phyloP scores from a whole-genome alignment of 2,329 filamentous ascomycete species.

The Verticillium isaacii region DNA sequence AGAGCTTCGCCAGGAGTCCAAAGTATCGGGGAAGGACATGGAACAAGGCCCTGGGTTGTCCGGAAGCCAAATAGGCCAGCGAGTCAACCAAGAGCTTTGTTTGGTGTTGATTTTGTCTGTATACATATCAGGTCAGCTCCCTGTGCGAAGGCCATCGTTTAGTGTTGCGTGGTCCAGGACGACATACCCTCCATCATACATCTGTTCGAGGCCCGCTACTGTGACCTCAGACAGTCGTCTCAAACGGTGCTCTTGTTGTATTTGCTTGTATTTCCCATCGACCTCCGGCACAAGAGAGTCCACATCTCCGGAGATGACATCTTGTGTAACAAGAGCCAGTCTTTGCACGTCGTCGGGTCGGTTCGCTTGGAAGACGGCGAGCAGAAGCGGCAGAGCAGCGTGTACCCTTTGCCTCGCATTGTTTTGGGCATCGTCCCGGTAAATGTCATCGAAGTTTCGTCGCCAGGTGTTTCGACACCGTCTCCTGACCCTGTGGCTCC shows the following conservation, averaged over 20 bases:
- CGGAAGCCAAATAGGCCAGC: slow-evolving; percentile 24
- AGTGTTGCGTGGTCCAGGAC: neutral
- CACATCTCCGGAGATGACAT: slow-evolving; percentile 14
- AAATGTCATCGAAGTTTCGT: slow-evolving; percentile 57
- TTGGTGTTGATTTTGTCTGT: slow-evolving; percentile 15
- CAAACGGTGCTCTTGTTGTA: neutral
- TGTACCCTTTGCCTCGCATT: slow-evolving; percentile 31
- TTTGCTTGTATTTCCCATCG: slow-evolving; percentile 6
- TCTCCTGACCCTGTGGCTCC: slow-evolving; percentile 65
- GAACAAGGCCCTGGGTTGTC: slow-evolving; percentile 21
- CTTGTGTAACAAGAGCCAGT: slow-evolving; percentile 39
- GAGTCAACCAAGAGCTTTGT: slow-evolving; percentile 28
- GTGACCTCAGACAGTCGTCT: neutral
- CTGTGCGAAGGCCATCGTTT: neutral
- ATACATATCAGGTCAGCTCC: neutral
- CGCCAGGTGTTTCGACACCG: slow-evolving; percentile 54
- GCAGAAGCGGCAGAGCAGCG: slow-evolving; percentile 40
- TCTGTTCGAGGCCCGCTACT: neutral
- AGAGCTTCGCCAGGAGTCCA: slow-evolving; percentile 30
- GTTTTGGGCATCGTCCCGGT: slow-evolving; percentile 28
- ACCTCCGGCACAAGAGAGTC: neutral
- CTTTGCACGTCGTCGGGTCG: slow-evolving; percentile 42
- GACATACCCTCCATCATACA: neutral
- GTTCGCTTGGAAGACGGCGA: slow-evolving; percentile 42
- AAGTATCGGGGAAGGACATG: slow-evolving; percentile 31